Base-by-base conservation (phyloP, 768 basidiomycete species). In the Phlegmacium glaucopus region DNA sequence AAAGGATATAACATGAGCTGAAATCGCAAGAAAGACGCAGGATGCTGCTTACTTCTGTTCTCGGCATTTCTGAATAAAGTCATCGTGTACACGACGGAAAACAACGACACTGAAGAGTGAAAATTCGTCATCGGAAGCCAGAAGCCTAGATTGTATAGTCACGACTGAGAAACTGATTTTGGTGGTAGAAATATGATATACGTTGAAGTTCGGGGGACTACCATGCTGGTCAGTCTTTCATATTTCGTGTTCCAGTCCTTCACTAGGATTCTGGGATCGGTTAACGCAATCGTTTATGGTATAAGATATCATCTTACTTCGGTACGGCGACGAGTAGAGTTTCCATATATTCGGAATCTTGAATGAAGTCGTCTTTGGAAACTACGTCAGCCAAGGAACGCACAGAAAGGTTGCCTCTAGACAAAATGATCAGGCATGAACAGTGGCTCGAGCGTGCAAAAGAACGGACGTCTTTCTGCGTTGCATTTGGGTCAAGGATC, bases 171-270 rank as follows among this genome's bases (percentile, higher is more conserved):
- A 32, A 48, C 12, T 15, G 16, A 29, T n/a, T 13, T 32, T 43
- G 46, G 48, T 15, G 43, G 18, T 18, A 39, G 36, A 40, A 10
- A 52, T 47, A 39, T 17, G 34, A 72, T 83, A 57, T 67, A 94
- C 95, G 68, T 78, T 43, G 93, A 84, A 37, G 93, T 93, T 43
- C 96, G 80, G 11, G 96, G 96, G 0, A 99, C 94, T 4, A 98
- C 86, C 90, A 95, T 94, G 28, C 77, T 58, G 0, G 88, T 75
- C 39, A 99, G 68, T 40, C 87, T 80, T 72, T 99, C 96, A 60
- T 98, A 99, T 59, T 83, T 90, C 17, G 70, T 58, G 57, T 81
- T 85, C 94, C 94, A 99, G 16, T 95, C 91, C 65, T 94, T 97
- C 25, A 79, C 71, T 13, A 81, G 70, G 41, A 67, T 76, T 82